A percentile compares a stretch with the other conserved stretches of the same genome.
Conservation (phyloP, 345 rosid genomes). For the Toxicodendron radicans region DNA sequence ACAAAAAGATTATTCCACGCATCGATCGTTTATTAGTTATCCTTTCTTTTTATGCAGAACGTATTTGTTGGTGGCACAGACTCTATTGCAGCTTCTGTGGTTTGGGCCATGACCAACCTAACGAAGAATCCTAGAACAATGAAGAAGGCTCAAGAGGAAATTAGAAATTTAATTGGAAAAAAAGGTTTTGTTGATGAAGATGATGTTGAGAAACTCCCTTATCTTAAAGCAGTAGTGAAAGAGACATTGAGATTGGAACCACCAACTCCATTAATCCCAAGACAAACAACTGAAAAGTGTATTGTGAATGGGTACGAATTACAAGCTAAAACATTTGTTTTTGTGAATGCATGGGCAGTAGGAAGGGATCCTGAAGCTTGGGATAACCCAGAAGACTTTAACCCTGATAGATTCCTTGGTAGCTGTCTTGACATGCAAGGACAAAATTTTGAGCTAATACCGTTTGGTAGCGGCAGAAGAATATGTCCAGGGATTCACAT, state of each 20-base stretch:
- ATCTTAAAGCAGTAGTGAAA: constrained; percentile 43
- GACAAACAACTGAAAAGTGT: constrained; percentile 26
- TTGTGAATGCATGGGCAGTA: constrained; percentile 33
- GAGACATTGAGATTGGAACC: constrained; percentile 39
- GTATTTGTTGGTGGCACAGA: constrained; percentile 37
- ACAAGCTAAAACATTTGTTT: constrained; percentile 23
- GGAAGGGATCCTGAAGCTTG: constrained; percentile 45
- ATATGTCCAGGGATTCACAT: constrained; percentile 28
- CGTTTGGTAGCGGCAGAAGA: constrained; percentile 39
- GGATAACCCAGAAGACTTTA: constrained; percentile 28
- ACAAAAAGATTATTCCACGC: no score
- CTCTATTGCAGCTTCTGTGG: constrained; percentile 23
- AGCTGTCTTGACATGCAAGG: constrained; percentile 23
- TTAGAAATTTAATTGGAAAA: constrained; percentile 19
- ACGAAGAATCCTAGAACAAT: constrained; percentile 31
- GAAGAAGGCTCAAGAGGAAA: constrained; percentile 34
- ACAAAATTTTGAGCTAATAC: constrained; percentile 25
- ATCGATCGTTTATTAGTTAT: background rate
- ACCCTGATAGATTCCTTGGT: constrained; percentile 28
- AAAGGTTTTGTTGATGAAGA: constrained; percentile 34
- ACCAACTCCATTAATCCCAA: constrained; percentile 25
- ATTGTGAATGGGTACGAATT: background rate
- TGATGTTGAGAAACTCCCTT: constrained; percentile 23
- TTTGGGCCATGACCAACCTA: constrained; percentile 38
- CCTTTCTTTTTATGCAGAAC: constrained; percentile 17